Percentiles rank a stretch among this genome's conserved stretches.
Evolutionary conservation across 2,329 filamentous ascomycete genomes (phyloP).

Genomic region (Colletotrichum magnum): DNA sequence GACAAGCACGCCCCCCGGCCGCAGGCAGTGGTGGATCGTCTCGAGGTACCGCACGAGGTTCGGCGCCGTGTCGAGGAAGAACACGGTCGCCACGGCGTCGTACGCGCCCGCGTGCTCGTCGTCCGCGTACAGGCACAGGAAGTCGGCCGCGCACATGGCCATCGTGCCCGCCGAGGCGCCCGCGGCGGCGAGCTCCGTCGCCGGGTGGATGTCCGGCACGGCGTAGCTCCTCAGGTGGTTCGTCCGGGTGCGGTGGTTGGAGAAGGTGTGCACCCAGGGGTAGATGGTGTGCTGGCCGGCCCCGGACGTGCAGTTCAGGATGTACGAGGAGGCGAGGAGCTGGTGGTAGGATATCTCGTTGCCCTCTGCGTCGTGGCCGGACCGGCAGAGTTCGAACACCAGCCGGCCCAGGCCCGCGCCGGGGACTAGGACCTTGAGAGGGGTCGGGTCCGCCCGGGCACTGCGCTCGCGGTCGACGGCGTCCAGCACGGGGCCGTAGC

Average conservation of each 20-base stretch:
- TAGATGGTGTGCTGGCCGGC: slow-evolving; percentile 79
- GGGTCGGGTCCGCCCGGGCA: slow-evolving; percentile 42
- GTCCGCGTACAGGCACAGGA: slow-evolving; percentile 85
- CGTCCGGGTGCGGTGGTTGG: slow-evolving; percentile 81
- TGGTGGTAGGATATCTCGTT: slow-evolving; percentile 99
- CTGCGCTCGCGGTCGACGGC: slow-evolving; percentile 65
- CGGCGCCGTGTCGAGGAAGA: slow-evolving; percentile 97
- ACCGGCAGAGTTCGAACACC: slow-evolving; percentile 86
- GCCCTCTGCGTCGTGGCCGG: slow-evolving; percentile 83
- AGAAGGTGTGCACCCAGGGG: slow-evolving; percentile 90
- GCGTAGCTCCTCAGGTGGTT: slow-evolving; percentile 82
- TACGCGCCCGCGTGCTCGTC: slow-evolving; percentile 74
- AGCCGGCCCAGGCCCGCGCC: slow-evolving; percentile 91
- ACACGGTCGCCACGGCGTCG: slow-evolving; percentile 89
- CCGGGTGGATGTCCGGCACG: slow-evolving; percentile 87
- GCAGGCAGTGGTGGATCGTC: slow-evolving; percentile 83
- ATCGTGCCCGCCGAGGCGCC: slow-evolving; percentile 71
- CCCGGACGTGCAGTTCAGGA: slow-evolving; percentile 76
- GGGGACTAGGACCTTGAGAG: slow-evolving; percentile 82
- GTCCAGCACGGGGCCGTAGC: slow-evolving; percentile 80
- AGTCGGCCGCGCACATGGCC: slow-evolving; percentile 95
- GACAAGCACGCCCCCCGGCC: slow-evolving; percentile 83
- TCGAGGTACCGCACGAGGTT: slow-evolving; percentile 93
- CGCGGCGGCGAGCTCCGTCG: slow-evolving; percentile 62
- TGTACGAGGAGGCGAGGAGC: slow-evolving; percentile 85